Evolutionary conservation across 2,329 filamentous ascomycete genomes (phyloP).

Genomic region (Sporothrix brasiliensis): DNA sequence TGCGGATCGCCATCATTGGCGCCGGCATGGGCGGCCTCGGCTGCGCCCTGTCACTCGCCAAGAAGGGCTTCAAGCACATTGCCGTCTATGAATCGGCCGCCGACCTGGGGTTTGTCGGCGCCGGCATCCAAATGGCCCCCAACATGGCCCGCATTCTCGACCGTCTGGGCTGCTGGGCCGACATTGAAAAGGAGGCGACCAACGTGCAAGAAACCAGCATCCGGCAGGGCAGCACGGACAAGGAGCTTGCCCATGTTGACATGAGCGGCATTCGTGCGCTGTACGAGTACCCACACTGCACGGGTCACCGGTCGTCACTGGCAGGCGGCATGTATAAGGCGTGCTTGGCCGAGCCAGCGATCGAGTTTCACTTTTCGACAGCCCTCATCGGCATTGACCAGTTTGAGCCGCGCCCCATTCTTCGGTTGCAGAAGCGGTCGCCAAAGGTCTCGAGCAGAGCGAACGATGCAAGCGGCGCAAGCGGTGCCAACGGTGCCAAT

Average conservation of each 20-base stretch:
- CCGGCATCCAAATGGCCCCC: constrained; percentile 81
- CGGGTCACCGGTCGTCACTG: constrained; percentile 74
- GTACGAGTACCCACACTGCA: constrained; percentile 78
- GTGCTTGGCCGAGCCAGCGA: constrained; percentile 63
- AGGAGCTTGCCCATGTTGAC: constrained; percentile 70
- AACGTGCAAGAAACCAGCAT: constrained; percentile 73
- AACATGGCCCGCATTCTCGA: constrained; percentile 80
- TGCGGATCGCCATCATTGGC: constrained; percentile 44
- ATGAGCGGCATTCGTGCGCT: constrained; percentile 67
- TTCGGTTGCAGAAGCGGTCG: constrained; percentile 61
- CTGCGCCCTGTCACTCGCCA: constrained; percentile 71
- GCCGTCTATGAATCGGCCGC: constrained; percentile 74
- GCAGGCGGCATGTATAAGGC: constrained; percentile 70
- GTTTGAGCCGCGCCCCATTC: constrained; percentile 61
- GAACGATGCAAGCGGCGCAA: neutral
- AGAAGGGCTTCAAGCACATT: constrained; percentile 73
- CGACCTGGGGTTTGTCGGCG: constrained; percentile 77
- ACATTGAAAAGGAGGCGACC: constrained; percentile 71
- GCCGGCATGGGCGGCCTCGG: constrained; percentile 77
- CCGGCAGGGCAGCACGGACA: constrained; percentile 68
- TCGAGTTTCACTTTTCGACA: constrained; percentile 70
- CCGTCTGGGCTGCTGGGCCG: constrained; percentile 70
- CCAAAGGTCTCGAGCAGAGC: constrained; percentile 40
- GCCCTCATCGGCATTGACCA: constrained; percentile 59
- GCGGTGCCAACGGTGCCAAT: constrained; percentile 50